A percentile compares a stretch with the other conserved stretches of the same genome.
phyloP scores from a whole-genome alignment of 1,284 basidiomycete genomes.

The Trichosporon faecale region DNA sequence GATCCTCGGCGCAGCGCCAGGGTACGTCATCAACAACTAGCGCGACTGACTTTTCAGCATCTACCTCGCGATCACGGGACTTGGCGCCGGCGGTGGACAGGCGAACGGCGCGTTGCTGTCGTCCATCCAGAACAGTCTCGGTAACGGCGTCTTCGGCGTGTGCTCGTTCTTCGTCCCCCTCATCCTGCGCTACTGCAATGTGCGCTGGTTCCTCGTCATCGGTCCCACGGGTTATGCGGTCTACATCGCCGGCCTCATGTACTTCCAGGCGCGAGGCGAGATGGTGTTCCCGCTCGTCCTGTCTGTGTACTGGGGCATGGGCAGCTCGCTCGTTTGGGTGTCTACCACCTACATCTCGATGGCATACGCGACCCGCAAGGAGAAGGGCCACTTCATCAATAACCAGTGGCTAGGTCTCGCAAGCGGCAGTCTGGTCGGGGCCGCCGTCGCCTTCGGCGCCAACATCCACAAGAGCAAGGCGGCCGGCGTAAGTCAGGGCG shows the following conservation, averaged over 20 bases:
- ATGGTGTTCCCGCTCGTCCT: conserved; percentile 9
- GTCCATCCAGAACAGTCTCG: conserved; percentile 6
- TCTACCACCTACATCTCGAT: conserved; percentile 11
- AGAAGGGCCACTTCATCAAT: conserved; percentile 9
- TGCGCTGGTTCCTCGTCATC: conserved; percentile 9
- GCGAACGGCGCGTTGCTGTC: neutral
- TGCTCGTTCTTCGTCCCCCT: conserved; percentile 7
- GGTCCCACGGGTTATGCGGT: conserved; percentile 11
- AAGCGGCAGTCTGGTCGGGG: neutral
- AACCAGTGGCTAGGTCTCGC: conserved; percentile 12
- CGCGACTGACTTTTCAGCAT: neutral
- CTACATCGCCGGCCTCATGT: conserved; percentile 12
- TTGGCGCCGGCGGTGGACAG: conserved; percentile 6
- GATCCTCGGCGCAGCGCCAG: neutral
- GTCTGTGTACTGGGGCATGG: conserved; percentile 3
- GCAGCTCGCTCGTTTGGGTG: neutral
- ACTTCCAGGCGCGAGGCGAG: conserved; percentile 9
- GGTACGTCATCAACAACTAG: neutral
- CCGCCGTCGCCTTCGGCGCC: conserved; percentile 6
- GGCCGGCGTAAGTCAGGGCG: neutral
- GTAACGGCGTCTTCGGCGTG: conserved; percentile 11
- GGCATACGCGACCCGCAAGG: neutral
- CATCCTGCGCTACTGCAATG: neutral
- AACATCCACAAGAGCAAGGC: conserved; percentile 9
- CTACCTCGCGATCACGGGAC: conserved; percentile 8